phyloP scores from a whole-genome alignment of 108 stramenopile species.

The Fistulifera pelliculosa region DNA sequence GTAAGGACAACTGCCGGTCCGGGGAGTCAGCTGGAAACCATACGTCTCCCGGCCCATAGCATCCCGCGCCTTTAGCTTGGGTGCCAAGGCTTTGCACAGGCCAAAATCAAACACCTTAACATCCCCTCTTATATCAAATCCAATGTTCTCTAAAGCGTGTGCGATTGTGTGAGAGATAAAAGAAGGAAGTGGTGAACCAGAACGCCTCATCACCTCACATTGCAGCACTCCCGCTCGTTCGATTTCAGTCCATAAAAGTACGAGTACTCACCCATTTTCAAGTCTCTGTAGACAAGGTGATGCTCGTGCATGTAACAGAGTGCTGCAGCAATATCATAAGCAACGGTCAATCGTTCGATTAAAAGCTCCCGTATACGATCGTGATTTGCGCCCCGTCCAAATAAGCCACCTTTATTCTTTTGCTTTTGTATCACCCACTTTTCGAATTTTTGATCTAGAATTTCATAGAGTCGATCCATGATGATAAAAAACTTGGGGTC shows the following conservation, averaged over 20 bases:
- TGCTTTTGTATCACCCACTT: slow-evolving; percentile 21
- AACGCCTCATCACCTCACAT: neutral
- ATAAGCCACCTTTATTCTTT: slow-evolving; percentile 15
- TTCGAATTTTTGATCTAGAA: slow-evolving; percentile 29
- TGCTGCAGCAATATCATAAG: slow-evolving; percentile 45
- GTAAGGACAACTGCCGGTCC: slow-evolving; percentile 23
- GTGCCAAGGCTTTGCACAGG: slow-evolving; percentile 16
- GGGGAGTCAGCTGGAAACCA: slow-evolving; percentile 25
- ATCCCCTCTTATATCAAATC: slow-evolving; percentile 17
- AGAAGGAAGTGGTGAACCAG: neutral
- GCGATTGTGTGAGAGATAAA: neutral
- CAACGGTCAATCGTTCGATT: slow-evolving; percentile 27
- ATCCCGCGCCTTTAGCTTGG: slow-evolving; percentile 11
- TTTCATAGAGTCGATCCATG: slow-evolving; percentile 52
- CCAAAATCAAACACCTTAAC: slow-evolving; percentile 69
- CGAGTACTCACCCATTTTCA: slow-evolving; percentile 15
- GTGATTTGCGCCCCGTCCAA: slow-evolving; percentile 19
- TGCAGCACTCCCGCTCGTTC: too few species aligned
- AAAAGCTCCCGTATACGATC: slow-evolving; percentile 18
- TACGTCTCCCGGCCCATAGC: neutral
- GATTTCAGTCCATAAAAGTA: too few species aligned
- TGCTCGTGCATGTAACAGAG: slow-evolving; percentile 38
- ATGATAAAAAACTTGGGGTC: slow-evolving; percentile 36
- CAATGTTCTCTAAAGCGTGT: neutral
- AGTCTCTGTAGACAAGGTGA: slow-evolving; percentile 57